Percentiles rank a stretch among this genome's conserved stretches.
Evolutionary conservation across 1,284 basidiomycete genomes (phyloP).

Genomic region (Melampsora larici-populina): DNA sequence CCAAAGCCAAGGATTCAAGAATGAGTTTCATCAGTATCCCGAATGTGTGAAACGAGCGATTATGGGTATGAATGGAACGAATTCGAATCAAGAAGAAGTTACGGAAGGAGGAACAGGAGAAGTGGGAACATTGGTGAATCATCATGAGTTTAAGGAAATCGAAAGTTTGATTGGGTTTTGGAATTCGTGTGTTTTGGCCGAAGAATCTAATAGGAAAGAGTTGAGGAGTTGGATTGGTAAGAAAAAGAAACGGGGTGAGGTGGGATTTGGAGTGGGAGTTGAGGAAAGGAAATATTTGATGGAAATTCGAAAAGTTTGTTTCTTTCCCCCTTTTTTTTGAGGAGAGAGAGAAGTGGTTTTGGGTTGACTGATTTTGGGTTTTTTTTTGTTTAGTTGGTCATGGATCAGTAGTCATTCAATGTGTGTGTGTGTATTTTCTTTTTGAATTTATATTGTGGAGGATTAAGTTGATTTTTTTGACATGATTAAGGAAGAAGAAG

Average conservation of each 20-base stretch:
- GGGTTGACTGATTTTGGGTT: neutral
- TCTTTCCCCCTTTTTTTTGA: neutral
- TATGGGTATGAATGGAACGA: no score
- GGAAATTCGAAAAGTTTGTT: slow-evolving; percentile 37
- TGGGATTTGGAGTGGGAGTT: no score
- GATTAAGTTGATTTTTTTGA: neutral
- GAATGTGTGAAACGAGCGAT: slow-evolving; percentile 55
- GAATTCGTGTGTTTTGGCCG: slow-evolving; percentile 68
- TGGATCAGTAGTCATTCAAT: neutral
- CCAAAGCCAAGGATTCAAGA: neutral
- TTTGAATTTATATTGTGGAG: neutral
- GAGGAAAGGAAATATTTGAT: slow-evolving; percentile 24
- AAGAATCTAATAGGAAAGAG: slow-evolving; percentile 72
- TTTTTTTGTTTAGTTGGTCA: slow-evolving; percentile 10
- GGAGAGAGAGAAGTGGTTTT: neutral
- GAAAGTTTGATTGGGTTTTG: slow-evolving; percentile 69
- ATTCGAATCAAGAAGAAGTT: neutral
- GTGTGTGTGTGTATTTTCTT: neutral
- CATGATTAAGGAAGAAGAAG: no score
- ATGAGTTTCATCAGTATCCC: slow-evolving; percentile 54
- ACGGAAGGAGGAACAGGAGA: slow-evolving; percentile 43
- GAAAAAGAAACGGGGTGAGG: no score
- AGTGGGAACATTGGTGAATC: slow-evolving; percentile 50
- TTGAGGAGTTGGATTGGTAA: slow-evolving; percentile 69
- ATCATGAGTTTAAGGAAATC: slow-evolving; percentile 14